Evolutionary conservation across 106 monocot genomes (phyloP).

Genomic region (Ottelia alismoides): DNA sequence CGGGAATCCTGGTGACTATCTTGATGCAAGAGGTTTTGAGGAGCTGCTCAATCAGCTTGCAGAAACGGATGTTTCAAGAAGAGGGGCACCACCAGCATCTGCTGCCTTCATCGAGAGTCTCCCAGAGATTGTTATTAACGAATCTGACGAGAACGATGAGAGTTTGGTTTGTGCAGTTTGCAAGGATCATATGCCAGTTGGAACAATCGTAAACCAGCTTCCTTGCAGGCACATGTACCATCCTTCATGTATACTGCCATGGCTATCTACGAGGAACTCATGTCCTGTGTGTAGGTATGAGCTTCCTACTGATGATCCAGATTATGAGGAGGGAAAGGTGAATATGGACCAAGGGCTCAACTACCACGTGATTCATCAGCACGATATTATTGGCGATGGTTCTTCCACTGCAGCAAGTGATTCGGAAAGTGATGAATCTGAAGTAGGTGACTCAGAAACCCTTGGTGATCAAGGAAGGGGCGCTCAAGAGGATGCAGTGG

Average conservation of each 20-base stretch:
- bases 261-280: conserved; percentile 70
- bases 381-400: conserved; percentile 20
- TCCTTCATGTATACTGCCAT: conserved; percentile 64
- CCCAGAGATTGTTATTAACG: conserved; percentile 45
- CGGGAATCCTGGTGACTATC: conserved; percentile 35
- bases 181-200: conserved; percentile 40
- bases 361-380: conserved; percentile 6
- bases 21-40: conserved; percentile 56
- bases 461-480: neutral
- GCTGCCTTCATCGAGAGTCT: conserved; percentile 34
- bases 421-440: conserved; percentile 16
- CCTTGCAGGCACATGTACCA: conserved; percentile 84
- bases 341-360: neutral
- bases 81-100: conserved; percentile 71
- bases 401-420: conserved; percentile 12
- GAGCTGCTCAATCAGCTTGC: conserved; percentile 70
- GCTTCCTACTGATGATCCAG: conserved; percentile 71
- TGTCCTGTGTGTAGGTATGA: conserved; percentile 90
- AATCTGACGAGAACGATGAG: conserved; percentile 44
- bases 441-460: too few relatives aligned
- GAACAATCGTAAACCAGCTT: conserved; percentile 39
- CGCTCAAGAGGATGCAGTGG: neutral
- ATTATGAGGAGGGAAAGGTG: conserved; percentile 53
- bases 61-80: conserved; percentile 45
- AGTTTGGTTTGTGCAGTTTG: conserved; percentile 64